phyloP scores from a whole-genome alignment of 495 filamentous ascomycete genomes.

The Penicillium cinerascens region DNA sequence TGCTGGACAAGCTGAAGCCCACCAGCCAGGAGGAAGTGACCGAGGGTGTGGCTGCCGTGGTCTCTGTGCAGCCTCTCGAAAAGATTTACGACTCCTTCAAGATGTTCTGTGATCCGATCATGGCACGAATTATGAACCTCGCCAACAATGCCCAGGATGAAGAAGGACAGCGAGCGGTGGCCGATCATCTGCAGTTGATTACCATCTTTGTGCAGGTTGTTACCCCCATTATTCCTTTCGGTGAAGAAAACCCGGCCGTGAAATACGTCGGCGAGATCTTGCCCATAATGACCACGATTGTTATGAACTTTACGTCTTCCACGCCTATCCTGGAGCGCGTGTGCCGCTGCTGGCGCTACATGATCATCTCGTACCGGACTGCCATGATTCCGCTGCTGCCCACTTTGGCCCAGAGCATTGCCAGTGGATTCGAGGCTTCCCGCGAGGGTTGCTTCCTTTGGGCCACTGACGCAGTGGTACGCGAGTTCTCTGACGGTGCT shows the following conservation, averaged over 20 bases:
- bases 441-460: conserved; percentile 96
- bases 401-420: conserved; percentile 80
- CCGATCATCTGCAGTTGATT: conserved; percentile 85
- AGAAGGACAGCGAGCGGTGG: conserved; percentile 69
- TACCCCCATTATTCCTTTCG: conserved; percentile 68
- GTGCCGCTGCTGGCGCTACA: conserved; percentile 90
- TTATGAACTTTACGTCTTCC: conserved; percentile 78
- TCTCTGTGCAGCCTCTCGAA: conserved; percentile 76
- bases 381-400: conserved; percentile 83
- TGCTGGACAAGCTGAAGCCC: conserved; percentile 77
- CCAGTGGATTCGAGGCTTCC: conserved; percentile 76
- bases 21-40: conserved; percentile 92
- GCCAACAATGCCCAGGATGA: conserved; percentile 83
- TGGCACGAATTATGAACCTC: conserved; percentile 77
- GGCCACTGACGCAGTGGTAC: conserved; percentile 90
- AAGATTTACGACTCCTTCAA: conserved; percentile 82
- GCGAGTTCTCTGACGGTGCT: conserved; percentile 87
- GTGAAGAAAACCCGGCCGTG: conserved; percentile 80
- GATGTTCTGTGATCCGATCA: conserved; percentile 89
- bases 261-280: conserved; percentile 95
- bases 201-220: conserved; percentile 84
- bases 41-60: conserved; percentile 86
- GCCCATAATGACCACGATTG: conserved; percentile 76
- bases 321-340: conserved; percentile 88
- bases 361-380: conserved; percentile 92